phyloP scores from a whole-genome alignment of 2,329 filamentous ascomycete genomes.

The Amphichorda felina region DNA sequence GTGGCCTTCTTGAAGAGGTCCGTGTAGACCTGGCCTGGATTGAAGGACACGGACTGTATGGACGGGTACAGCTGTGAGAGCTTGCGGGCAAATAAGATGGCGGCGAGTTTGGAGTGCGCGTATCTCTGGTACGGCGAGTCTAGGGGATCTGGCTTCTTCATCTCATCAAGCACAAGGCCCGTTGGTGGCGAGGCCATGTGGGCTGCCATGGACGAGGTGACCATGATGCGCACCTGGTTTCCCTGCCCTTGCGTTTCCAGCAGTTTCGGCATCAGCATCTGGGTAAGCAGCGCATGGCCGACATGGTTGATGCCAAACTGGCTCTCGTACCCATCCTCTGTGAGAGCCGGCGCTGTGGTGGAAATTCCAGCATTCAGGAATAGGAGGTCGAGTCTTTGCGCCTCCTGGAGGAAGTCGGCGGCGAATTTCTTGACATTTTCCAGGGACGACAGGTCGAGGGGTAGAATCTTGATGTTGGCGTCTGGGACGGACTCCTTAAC shows the following conservation, averaged over 20 bases:
- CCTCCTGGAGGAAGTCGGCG: conserved; percentile 16
- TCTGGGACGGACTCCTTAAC: neutral
- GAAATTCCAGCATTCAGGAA: conserved; percentile 32
- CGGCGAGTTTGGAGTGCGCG: conserved; percentile 37
- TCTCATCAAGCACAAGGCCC: neutral
- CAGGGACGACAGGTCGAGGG: conserved; percentile 32
- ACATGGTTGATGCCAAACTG: conserved; percentile 34
- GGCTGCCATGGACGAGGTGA: neutral
- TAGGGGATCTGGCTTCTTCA: neutral
- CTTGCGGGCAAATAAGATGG: conserved; percentile 31
- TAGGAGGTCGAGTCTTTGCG: conserved; percentile 24
- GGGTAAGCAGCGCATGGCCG: conserved; percentile 30
- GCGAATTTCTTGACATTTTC: conserved; percentile 26
- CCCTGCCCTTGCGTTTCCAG: neutral
- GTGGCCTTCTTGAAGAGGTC: conserved; percentile 9
- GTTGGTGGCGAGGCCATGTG: neutral
- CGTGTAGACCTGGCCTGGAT: conserved; percentile 30
- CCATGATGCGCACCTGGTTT: conserved; percentile 10
- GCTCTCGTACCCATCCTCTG: conserved; percentile 30
- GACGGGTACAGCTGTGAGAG: conserved; percentile 28
- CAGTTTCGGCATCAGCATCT: conserved; percentile 16
- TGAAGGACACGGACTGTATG: conserved; percentile 30
- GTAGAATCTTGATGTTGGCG: conserved; percentile 14
- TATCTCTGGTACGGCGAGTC: conserved; percentile 24
- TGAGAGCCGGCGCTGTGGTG: conserved; percentile 18